Evolutionary conservation across 2,329 filamentous ascomycete species (phyloP).

Genomic region (Hypoxylon sp.): DNA sequence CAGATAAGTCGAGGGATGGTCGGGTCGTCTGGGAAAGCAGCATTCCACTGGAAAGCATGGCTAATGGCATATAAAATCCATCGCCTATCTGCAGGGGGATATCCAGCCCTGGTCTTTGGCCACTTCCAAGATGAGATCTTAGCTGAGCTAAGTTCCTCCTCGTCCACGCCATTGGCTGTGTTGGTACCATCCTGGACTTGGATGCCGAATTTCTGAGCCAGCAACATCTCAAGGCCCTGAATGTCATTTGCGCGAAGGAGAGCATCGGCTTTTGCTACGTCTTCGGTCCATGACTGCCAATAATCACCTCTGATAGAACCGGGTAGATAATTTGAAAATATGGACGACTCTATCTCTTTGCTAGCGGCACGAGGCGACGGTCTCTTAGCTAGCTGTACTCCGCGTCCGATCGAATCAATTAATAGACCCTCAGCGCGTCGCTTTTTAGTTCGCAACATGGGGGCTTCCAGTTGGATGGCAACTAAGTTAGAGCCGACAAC

Average conservation of each 20-base stretch:
- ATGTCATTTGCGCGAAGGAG: conserved; percentile 64
- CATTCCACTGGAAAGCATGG: conserved; percentile 72
- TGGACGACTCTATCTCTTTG: conserved; percentile 51
- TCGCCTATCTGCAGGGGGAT: conserved; percentile 72
- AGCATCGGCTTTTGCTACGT: conserved; percentile 64
- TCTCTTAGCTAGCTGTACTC: conserved; percentile 62
- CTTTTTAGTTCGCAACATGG: conserved; percentile 69
- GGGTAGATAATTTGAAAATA: conserved; percentile 60
- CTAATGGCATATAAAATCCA: conserved; percentile 76
- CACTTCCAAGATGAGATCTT: conserved; percentile 65
- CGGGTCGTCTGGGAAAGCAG: conserved; percentile 61
- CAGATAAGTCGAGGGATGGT: conserved; percentile 59
- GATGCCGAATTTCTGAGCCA: conserved; percentile 67
- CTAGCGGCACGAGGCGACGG: conserved; percentile 53
- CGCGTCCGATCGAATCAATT: conserved; percentile 81
- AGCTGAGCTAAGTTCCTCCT: conserved; percentile 34
- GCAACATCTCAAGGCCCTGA: conserved; percentile 64
- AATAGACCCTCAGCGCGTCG: conserved; percentile 73
- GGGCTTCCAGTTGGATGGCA: conserved; percentile 77
- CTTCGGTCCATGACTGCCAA: conserved; percentile 61
- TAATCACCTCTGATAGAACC: conserved; percentile 68
- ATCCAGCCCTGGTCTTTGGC: conserved; percentile 61
- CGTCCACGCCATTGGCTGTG: conserved; percentile 43
- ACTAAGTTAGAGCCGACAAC: conserved; percentile 75
- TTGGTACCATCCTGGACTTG: conserved; percentile 50